Percentiles rank a stretch among this genome's conserved stretches.
phyloP scores from a whole-genome alignment of 306 rosid genomes.

The Crotalaria pallida region DNA sequence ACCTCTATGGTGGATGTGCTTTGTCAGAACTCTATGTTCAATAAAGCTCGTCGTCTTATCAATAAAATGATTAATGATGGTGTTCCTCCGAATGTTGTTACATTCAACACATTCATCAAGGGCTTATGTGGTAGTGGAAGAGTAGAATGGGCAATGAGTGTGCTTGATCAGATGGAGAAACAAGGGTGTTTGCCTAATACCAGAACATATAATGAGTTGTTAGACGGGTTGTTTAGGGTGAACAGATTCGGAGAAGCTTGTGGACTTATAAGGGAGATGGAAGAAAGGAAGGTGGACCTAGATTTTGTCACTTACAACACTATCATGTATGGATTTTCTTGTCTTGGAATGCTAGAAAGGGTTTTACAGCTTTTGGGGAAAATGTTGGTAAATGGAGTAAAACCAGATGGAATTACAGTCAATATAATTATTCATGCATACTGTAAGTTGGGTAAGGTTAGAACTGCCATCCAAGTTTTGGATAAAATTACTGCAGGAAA shows the following conservation, averaged over 20 bases:
- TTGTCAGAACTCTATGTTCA: constrained; percentile 56
- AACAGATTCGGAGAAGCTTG: constrained; percentile 55
- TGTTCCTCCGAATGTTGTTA: constrained; percentile 70
- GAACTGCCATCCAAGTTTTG: constrained; percentile 47
- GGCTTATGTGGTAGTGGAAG: constrained; percentile 59
- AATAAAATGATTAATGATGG: constrained; percentile 60
- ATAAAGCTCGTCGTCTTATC: constrained; percentile 50
- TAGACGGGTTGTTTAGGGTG: constrained; percentile 64
- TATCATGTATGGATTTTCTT: constrained; percentile 62
- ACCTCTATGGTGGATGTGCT: constrained; percentile 83
- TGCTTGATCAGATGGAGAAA: constrained; percentile 58
- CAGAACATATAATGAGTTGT: constrained; percentile 66
- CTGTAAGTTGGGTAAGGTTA: constrained; percentile 62
- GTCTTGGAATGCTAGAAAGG: constrained; percentile 45
- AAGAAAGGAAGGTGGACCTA: constrained; percentile 39
- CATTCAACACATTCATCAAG: constrained; percentile 67
- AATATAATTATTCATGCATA: constrained; percentile 50
- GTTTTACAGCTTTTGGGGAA: constrained; percentile 61
- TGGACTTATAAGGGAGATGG: constrained; percentile 51
- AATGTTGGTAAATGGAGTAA: constrained; percentile 58
- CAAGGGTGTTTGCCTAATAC: constrained; percentile 61
- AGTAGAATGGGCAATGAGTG: constrained; percentile 53
- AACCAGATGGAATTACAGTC: constrained; percentile 52
- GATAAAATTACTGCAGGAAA: constrained; percentile 37
- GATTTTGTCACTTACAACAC: constrained; percentile 71